Base-by-base conservation (phyloP, 495 filamentous ascomycete genomes). In the Talaromyces wortmannii region DNA sequence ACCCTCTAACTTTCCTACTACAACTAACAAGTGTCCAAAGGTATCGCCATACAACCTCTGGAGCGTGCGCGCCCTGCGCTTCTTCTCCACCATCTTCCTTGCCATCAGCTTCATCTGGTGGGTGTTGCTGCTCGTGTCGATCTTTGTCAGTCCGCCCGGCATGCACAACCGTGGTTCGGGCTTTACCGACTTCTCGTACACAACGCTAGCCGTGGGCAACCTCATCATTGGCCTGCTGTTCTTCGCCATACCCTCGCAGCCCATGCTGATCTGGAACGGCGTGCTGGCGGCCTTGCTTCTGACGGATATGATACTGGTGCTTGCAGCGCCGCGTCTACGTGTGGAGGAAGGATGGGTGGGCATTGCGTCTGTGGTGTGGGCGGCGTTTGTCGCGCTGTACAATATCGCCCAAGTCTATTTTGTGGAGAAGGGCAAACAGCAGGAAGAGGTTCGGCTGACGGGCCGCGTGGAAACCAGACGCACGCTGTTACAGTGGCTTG, bases 1-100 rank as follows among this genome's bases (percentile, higher is more conserved):
- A 10, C 6, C 32, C 45, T 6, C 15, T 32, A 30, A 40, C n/a
- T 48, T 7, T 66, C 11, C 23, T 50, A 8, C 32, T 3, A n/a
- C 16, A 12, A 55, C 32, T 32, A 36, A 29, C n/a, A 48, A 10
- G 18, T 10, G 2, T 7, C 16, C 23, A 29, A 40, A 92, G 88
- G 88, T 97, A 31, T 91, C 94, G 1, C 94, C 94, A 0, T 96
- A 96, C 73, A 98, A 98, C 64, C 83, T 97, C 51, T 95, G 88
- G 83, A 87, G 83, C 57, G 87, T 98, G 40, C 84, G 94, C 31
- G 77, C 87, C 32, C 71, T 92, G 12, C 83, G 90, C 59, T 86
- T 80, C 64, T 62, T 91, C 42, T 89, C 88, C 4, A 78, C 92
- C 55, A 52, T 88, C 50, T 87, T 96, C 61, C 75, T 91, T 31